Percentiles rank a stretch among this genome's conserved stretches.
These are phyloP conservation scores for Phytopythium cucurbitacearum DNA, from an alignment of 352 stramenopile genomes.

Conservation along the genomic window DNA sequence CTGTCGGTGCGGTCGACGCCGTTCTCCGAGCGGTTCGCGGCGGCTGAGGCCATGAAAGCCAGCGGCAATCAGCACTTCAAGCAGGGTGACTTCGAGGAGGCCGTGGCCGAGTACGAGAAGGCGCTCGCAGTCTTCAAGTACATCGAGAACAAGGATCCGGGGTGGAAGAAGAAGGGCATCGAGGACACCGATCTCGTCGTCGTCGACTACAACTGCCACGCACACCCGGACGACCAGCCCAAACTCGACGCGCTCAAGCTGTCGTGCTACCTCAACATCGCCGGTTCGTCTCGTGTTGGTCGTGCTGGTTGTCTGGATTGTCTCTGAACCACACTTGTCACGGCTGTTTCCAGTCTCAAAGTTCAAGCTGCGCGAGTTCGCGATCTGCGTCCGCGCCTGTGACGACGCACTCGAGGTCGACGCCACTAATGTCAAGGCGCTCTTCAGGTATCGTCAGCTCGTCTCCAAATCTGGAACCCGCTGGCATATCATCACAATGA, in stretches of 20 bases:
- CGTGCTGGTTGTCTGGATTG: not conserved
- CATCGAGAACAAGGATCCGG: constrained; percentile 68
- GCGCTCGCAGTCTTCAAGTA: constrained; percentile 82
- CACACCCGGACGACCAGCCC: constrained; percentile 26
- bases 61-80: constrained; percentile 61
- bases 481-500: not conserved
- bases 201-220: constrained; percentile 48
- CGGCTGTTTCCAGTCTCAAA: constrained; percentile 46
- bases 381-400: constrained; percentile 55
- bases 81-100: constrained; percentile 49
- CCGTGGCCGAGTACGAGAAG: constrained; percentile 80
- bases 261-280: constrained; percentile 81
- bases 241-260: constrained; percentile 51
- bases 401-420: constrained; percentile 67
- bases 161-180: constrained; percentile 87
- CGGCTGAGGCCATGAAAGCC: constrained; percentile 62
- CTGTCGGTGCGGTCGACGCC: constrained; percentile 29
- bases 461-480: not conserved
- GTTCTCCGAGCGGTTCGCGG: constrained; percentile 52
- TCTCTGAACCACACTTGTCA: not conserved
- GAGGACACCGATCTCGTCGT: constrained; percentile 71
- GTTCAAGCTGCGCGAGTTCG: constrained; percentile 72
- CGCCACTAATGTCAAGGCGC: constrained; percentile 63
- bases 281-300: constrained; percentile 28
- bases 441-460: constrained; percentile 16